phyloP scores from a whole-genome alignment of 768 basidiomycete species.

The Coprinopsis marcescibilis region DNA sequence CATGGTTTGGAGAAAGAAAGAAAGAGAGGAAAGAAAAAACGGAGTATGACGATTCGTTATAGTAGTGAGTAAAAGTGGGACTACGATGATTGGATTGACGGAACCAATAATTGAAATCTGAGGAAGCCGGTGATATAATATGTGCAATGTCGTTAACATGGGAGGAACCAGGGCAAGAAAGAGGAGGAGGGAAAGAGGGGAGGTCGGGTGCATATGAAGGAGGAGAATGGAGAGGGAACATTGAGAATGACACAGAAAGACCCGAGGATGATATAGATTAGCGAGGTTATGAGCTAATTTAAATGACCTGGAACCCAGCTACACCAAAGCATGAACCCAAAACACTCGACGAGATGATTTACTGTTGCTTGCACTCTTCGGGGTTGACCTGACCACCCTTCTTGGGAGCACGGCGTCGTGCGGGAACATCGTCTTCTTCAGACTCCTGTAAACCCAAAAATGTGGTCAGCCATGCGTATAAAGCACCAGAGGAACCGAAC shows the following conservation, averaged over 20 bases:
- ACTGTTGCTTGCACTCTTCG: slow-evolving; percentile 94
- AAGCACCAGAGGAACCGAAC: slow-evolving; percentile 22
- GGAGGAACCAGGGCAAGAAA: neutral
- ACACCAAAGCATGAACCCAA: neutral
- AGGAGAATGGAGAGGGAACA: neutral
- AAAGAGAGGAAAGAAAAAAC: neutral
- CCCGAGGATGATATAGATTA: neutral
- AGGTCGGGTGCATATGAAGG: neutral
- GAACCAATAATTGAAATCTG: neutral
- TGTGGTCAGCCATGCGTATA: neutral
- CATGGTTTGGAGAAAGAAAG: neutral
- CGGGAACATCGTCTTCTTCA: slow-evolving; percentile 59
- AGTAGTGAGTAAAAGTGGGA: neutral
- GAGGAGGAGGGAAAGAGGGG: neutral
- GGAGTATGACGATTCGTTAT: neutral
- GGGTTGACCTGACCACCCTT: slow-evolving; percentile 57
- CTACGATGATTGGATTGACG: no score
- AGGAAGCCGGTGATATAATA: neutral
- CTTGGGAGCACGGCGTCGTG: slow-evolving; percentile 56
- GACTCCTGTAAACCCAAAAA: slow-evolving; percentile 42
- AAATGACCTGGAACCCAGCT: no score
- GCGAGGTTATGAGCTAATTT: no score
- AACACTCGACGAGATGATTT: slow-evolving; percentile 6
- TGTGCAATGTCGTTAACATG: neutral
- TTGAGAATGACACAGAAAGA: neutral